phyloP scores from a whole-genome alignment of 371 early-diverging fungal genomes.

The Catenaria anguillulae region DNA sequence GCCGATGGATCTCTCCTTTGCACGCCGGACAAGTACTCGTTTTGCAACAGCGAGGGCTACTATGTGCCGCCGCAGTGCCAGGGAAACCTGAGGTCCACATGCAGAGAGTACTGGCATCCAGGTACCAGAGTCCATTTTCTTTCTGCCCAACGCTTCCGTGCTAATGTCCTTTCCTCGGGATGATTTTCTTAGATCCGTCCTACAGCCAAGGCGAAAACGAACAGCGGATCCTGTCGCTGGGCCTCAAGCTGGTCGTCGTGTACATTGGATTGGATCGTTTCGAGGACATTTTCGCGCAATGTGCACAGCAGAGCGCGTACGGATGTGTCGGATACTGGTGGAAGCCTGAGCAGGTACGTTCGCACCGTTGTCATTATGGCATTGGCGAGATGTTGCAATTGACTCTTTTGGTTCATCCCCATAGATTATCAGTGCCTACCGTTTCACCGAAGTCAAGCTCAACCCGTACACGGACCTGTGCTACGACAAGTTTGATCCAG shows the following conservation, averaged over 20 bases:
- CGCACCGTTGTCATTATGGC: too few species aligned
- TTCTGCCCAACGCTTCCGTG: not conserved
- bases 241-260: not conserved
- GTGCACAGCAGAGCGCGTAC: not conserved
- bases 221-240: not conserved
- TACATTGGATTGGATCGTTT: not conserved
- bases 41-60: not conserved
- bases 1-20: not conserved
- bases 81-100: not conserved
- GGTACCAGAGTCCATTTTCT: not conserved
- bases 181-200: not conserved
- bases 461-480: not conserved
- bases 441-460: not conserved
- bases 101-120: not conserved
- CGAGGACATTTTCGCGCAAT: not conserved
- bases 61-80: constrained; percentile 2
- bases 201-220: not conserved
- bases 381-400: too few species aligned
- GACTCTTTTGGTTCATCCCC: too few species aligned
- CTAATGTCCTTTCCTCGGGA: not conserved
- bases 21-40: not conserved
- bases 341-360: not conserved
- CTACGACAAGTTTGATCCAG: not conserved
- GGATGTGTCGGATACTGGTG: not conserved
- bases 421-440: not conserved